Base-by-base conservation (phyloP, 768 basidiomycete genomes). In the Tulasnella sp. region DNA sequence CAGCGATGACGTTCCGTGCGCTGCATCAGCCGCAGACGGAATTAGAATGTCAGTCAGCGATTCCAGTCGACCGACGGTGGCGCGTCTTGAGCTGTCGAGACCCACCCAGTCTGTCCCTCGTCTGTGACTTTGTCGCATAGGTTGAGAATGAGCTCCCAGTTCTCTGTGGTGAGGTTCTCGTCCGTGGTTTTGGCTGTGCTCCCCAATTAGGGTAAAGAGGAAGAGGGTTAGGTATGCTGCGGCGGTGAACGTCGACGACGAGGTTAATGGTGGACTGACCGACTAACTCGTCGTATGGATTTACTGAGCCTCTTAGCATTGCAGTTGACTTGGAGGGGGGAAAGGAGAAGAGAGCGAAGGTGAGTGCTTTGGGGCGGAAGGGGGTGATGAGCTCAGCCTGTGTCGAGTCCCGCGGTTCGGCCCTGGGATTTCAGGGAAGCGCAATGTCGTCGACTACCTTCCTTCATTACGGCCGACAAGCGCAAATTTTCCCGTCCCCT, bases 91-190 rank as follows among this genome's bases (percentile, higher is more conserved):
- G 47, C 47, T 12, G n/a, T 14, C 37, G 29, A 3, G 17, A 80
- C 87, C 74, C 71, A 95, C 95, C 95, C 95, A 63, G 85, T 81
- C 78, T 90, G 87, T 1, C 92, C 90, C 75, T 99, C 96, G 14
- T 95, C 94, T 36, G 85, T 83, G 6, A 99, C 95, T 81, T 97
- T 97, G 83, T 99, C 97, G 76, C 95, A 97, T n/a, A 98, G 80
- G 76, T 91, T 94, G 65, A 98, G 79, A 75, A 95, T 93, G 73
- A 94, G 83, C 78, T 95, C 95, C 97, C 97, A 99, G 80, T 97
- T 92, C 82, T 97, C 96, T 71, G 85, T 84, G 0, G 95, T 95
- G 73, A 95, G 83, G 79, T 94, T 95, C 86, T 98, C 97, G 79
- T 95, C 94, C n/a, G 97, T 99, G 39, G 96, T 91, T 82, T 97